Base-by-base conservation (phyloP, 257 asterid species). In the Ajuga chamaepitys region DNA sequence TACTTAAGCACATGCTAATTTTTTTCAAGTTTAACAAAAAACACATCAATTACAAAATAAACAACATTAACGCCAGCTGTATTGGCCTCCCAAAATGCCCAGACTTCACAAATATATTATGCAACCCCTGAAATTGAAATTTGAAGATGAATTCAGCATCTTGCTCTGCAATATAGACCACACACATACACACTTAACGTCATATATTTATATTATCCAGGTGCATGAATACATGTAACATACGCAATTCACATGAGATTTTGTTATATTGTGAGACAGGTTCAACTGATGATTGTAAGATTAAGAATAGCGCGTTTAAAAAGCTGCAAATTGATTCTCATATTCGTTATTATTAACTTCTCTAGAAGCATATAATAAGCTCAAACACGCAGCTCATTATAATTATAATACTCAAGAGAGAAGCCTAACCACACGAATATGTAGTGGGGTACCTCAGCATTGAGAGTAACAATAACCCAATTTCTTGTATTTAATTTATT, bases 91-190 rank as follows among this genome's bases (percentile, higher is more conserved):
- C 64, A 4, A 46, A 70, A 67, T 22, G 69, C 41, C 71, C 68
- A 17, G 41, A 48, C 48, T 62, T 64, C 57, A 30, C 2, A 53
- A 28, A 32, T 64, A 64, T 51, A 69, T 67, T 4, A 44, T 37
- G 32, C 14, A 67, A 56, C 30, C 70, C 78, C 80, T 71, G 80
- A 16, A 67, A 48, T 25, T 11, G 38, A 71, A 55, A 71, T 14
- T 14, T 24, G 11, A 67, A 26, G 8, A 61, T 52, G 47, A 67
- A 18, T 45, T 74, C 72, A 74, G 44, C 42, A 46, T 20, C 59
- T 66, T 46, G 56, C 46, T 37, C 16, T 50, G 58, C 37, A 66
- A 62, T 54, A 21, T n/a, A 16, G 13, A 40, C 30, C 50, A 57
- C 26, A 57, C 34, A 30, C 16, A 55, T 7, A 16, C 9, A 28